phyloP scores from a whole-genome alignment of 2,329 filamentous ascomycete species.

The Fusarium sp. region DNA sequence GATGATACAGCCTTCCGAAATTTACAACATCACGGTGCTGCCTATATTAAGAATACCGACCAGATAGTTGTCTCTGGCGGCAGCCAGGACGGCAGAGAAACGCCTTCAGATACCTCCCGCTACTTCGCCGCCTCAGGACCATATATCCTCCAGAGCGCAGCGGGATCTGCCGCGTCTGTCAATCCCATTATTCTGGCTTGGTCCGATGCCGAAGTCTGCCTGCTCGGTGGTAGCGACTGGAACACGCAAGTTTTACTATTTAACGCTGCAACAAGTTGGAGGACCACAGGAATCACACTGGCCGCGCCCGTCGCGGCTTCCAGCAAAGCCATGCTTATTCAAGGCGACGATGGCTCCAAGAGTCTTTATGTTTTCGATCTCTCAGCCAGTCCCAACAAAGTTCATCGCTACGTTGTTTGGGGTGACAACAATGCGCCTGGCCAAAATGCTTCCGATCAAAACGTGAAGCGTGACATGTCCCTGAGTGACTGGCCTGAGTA shows the following conservation, averaged over 20 bases:
- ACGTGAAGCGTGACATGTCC: conserved; percentile 59
- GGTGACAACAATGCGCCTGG: conserved; percentile 68
- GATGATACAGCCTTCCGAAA: conserved; percentile 60
- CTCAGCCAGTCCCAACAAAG: conserved; percentile 77
- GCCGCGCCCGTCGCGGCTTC: conserved; percentile 65
- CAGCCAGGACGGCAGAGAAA: conserved; percentile 67
- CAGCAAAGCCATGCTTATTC: conserved; percentile 73
- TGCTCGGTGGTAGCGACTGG: conserved; percentile 74
- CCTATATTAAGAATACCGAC: conserved; percentile 77
- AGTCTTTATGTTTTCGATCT: conserved; percentile 84
- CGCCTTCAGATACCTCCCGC: conserved; percentile 79
- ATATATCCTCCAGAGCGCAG: conserved; percentile 70
- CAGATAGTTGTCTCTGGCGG: conserved; percentile 86
- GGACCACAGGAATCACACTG: conserved; percentile 69
- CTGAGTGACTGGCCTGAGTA: conserved; percentile 79
- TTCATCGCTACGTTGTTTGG: conserved; percentile 76
- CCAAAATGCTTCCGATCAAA: conserved; percentile 58
- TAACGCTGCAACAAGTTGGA: conserved; percentile 71
- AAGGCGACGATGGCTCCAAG: conserved; percentile 80
- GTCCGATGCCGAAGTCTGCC: conserved; percentile 75
- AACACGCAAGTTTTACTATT: conserved; percentile 82
- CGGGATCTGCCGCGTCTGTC: conserved; percentile 68
- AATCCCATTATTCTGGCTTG: conserved; percentile 80
- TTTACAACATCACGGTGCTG: conserved; percentile 78
- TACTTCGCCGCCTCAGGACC: conserved; percentile 75